Evolutionary conservation across 768 basidiomycete genomes (phyloP).

Genomic region (Dioszegia hungarica): DNA sequence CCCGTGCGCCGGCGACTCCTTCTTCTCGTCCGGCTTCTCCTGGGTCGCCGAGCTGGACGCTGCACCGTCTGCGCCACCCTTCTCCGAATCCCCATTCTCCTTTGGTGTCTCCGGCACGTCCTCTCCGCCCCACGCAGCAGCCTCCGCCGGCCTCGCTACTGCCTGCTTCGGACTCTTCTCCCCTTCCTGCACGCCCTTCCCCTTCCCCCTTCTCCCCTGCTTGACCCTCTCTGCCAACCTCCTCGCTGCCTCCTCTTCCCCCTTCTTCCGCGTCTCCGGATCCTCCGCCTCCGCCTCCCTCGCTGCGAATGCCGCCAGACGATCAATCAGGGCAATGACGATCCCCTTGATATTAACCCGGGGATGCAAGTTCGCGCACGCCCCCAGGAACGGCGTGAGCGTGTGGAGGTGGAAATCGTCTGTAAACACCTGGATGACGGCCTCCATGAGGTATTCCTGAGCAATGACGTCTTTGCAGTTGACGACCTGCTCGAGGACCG

Average conservation of each 20-base stretch:
- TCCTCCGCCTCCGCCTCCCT: slow-evolving; percentile 95
- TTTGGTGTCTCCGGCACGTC: slow-evolving; percentile 4
- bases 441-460: slow-evolving; percentile 99
- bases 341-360: slow-evolving; percentile 99
- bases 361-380: slow-evolving; percentile 92
- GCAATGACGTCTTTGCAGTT: slow-evolving; percentile 98
- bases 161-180: slow-evolving; percentile 35
- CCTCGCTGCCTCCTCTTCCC: slow-evolving; percentile 87
- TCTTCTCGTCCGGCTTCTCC: slow-evolving; percentile 5
- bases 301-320: slow-evolving; percentile 90
- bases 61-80: background rate
- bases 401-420: slow-evolving; percentile 97
- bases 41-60: slow-evolving; percentile 40
- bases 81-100: background rate
- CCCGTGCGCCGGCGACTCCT: slow-evolving; percentile 29
- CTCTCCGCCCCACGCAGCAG: slow-evolving; percentile 3
- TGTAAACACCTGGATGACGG: slow-evolving; percentile 98
- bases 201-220: slow-evolving; percentile 60
- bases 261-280: slow-evolving; percentile 85
- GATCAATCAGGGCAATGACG: slow-evolving; percentile 94
- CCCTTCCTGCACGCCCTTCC: slow-evolving; percentile 49
- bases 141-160: background rate
- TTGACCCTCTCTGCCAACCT: slow-evolving; percentile 81
- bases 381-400: slow-evolving; percentile 90
- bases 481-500: slow-evolving; percentile 92